phyloP scores from a whole-genome alignment of 495 filamentous ascomycete species.

The Neurospora sp. region DNA sequence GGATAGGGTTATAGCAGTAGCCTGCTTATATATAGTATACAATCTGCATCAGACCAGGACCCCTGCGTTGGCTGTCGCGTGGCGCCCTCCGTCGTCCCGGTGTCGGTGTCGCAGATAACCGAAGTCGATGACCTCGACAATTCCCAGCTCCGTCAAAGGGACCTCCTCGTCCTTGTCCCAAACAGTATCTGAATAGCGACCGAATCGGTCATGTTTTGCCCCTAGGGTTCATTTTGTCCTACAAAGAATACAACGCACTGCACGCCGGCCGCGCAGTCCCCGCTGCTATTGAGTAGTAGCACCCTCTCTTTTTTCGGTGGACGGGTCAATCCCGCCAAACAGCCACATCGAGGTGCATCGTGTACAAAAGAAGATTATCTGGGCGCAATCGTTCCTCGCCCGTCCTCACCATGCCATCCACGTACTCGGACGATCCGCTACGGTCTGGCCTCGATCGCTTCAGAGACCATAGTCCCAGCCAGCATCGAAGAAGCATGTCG shows the following conservation, averaged over 20 bases:
- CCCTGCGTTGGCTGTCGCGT: neutral
- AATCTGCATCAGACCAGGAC: neutral
- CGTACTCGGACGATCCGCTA: neutral
- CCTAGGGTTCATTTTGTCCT: constrained; percentile 1
- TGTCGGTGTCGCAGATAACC: neutral
- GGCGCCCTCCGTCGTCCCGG: neutral
- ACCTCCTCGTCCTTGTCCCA: constrained; percentile 1
- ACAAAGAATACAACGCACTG: constrained; percentile 7
- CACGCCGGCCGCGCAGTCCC: neutral
- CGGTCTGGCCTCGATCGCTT: neutral
- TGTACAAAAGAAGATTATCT: neutral
- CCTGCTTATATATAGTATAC: no score
- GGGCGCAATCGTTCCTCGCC: neutral
- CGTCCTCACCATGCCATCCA: neutral
- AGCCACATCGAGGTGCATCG: neutral
- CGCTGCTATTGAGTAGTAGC: neutral
- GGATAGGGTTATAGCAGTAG: neutral
- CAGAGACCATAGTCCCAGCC: constrained; percentile 1
- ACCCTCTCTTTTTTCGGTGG: neutral
- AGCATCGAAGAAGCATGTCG: constrained; percentile 28
- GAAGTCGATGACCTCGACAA: neutral
- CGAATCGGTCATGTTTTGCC: constrained; percentile 6
- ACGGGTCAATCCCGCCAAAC: neutral
- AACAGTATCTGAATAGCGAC: constrained; percentile 10
- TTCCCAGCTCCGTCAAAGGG: neutral